Evolutionary conservation across 164 flowering plant species (phyloP).

Genomic region (Vitis riparia): DNA sequence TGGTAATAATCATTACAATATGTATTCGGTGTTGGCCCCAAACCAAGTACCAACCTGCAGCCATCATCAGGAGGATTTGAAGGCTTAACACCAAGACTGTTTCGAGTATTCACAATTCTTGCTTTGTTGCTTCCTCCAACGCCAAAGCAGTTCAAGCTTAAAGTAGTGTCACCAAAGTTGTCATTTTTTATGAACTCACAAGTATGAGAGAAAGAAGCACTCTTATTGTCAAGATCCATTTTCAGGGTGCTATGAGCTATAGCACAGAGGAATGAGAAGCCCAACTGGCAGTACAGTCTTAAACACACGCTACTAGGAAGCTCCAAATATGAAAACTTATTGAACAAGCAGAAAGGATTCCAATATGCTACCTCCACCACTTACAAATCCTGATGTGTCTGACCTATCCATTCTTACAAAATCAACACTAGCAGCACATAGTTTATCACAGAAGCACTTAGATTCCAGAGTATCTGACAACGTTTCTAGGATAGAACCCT

Average conservation of each 20-base stretch:
- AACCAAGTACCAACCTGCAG: conserved; percentile 79
- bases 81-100: conserved; percentile 13
- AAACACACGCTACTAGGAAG: conserved; percentile 13
- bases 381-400: conserved; percentile 78
- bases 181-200: conserved; percentile 33
- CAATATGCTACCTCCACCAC: conserved; percentile 51
- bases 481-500: conserved; percentile 68
- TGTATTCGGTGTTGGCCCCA: conserved; percentile 72
- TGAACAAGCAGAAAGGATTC: conserved; percentile 15
- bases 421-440: conserved; percentile 4
- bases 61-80: conserved; percentile 56
- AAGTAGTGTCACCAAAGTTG: conserved; percentile 52
- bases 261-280: neutral
- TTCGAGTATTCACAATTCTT: conserved; percentile 21
- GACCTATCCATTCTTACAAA: conserved; percentile 46
- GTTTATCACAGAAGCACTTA: conserved; percentile 11
- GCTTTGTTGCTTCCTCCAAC: conserved; percentile 32
- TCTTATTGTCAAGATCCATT: conserved; percentile 53
- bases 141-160: conserved; percentile 60
- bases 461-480: conserved; percentile 43
- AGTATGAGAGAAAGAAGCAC: conserved; percentile 25
- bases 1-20: conserved; percentile 32
- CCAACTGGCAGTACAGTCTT: conserved; percentile 7
- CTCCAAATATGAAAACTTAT: conserved; percentile 13
- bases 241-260: neutral